Evolutionary conservation across 768 basidiomycete species (phyloP), one percentile per base, ranked within the genome.

Genomic region (Boletus pseudo-olivaceus): DNA sequence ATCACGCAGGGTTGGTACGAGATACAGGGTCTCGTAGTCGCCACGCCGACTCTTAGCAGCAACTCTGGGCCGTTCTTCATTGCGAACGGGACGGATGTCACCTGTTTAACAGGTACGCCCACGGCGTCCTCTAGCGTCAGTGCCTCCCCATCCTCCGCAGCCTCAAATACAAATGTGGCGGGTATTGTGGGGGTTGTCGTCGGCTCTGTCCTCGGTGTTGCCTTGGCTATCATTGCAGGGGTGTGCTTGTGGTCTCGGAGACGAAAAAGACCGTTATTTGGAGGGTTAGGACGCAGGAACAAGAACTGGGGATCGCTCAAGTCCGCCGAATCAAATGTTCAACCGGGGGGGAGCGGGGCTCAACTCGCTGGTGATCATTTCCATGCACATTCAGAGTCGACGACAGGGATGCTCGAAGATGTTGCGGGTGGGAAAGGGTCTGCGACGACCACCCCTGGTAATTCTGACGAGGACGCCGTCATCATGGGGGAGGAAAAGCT

Each of bases 111-210:
- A 5, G 34, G 35, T 12, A 50, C 60, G n/a, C 35, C 66, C 17
- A 43, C 59, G 12, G 27, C 54, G 7, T 47, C 63, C 15, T 14
- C 56, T n/a, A 14, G 51, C 15, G 17, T 46, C 27, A 53, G 44
- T 41, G 35, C 63, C 19, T 49, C 56, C 3, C 26, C 59, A 33
- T 55, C 70, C 3, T 45, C 68, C 5, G 53, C 67, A 6, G 46
- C 65, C 7, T 64, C 72, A 15, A 55, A 62, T 5, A 62, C 67
- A 7, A 76, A 77, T 37, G 66, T 69, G 1, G 78, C 75, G 0
- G 72, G 74, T 8, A 78, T 87, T 27, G 77, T 75, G 6, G 86
- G 84, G 2, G 77, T 78, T 26, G 75, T 79, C 19, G 57, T 85
- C 4, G 84, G 80, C 5, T 79, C 73, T 2, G 19, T 72, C 2